Base-by-base conservation (phyloP, 768 basidiomycete genomes). In the Lentinus tigrinus region DNA sequence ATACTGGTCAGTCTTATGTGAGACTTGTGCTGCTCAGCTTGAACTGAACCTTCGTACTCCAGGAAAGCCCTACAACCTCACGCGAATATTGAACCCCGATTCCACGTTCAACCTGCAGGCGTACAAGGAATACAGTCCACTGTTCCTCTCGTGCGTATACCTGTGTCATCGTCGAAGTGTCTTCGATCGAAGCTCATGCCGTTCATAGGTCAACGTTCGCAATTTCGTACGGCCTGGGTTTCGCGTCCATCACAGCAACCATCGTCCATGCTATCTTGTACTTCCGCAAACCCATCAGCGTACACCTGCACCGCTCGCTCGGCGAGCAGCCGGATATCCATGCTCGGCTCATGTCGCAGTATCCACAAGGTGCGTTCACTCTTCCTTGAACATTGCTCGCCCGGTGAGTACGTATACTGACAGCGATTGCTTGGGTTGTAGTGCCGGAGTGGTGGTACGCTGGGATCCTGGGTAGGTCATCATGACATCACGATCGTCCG, bases 361-460 rank as follows among this genome's bases (percentile, higher is more conserved):
- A 67, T 40, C 64, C 54, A 3, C 64, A 65, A 63, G 62, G 65
- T 62, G 60, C 31, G n/a, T 42, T 2, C 23, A 11, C 14, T 6
- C n/a, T 3, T 46, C 27, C 6, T 1, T 19, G 19, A 8, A 8
- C 38, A 21, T 9, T n/a, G n/a, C n/a, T n/a, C n/a, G n/a, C n/a
- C n/a, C 14, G 9, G 46, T 17, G 8, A 24, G n/a, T 24, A 13
- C 47, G n/a, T 16, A 37, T 28, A 13, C 8, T 9, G 10, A 6
- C 11, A 23, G 50, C 37, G 16, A 23, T 21, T 31, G 11, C 21
- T 27, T 26, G 2, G 34, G n/a, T 34, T 26, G 19, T 34, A 39
- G 48, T 82, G 10, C 81, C 81, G 11, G 77, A 80, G 47, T 82
- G 79, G 81, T 82, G 79, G 78, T 66, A 80, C 63, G 65, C 62